A percentile compares a stretch with the other conserved stretches of the same genome.
Evolutionary conservation across 2,329 filamentous ascomycete genomes (phyloP).

Genomic region (Ramichloridium luteum): DNA sequence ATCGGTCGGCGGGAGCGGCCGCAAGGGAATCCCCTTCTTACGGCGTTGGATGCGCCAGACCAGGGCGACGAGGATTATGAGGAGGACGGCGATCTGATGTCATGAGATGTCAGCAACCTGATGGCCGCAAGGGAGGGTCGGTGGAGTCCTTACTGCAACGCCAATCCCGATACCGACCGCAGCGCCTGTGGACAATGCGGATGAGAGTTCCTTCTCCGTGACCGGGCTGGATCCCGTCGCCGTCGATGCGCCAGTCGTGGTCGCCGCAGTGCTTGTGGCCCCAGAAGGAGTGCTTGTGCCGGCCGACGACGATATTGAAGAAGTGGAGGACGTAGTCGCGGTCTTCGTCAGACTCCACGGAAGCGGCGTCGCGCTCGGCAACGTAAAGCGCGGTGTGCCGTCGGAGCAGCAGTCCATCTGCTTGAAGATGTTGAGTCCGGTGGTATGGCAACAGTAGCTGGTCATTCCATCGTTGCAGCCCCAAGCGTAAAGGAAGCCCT

Average conservation of each 20-base stretch:
- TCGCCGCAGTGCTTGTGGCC: neutral
- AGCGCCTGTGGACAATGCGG: neutral
- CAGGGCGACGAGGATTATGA: slow-evolving; percentile 1
- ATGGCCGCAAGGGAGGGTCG: no score
- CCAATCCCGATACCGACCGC: neutral
- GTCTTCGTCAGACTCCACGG: neutral
- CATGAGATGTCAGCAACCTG: no score
- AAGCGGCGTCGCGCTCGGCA: neutral
- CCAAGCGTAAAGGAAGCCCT: slow-evolving; percentile 1
- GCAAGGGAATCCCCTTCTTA: neutral
- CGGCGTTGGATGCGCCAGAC: neutral
- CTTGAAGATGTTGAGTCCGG: neutral
- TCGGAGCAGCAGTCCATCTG: neutral
- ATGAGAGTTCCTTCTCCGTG: no score
- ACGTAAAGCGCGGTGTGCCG: neutral
- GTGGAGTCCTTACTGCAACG: no score
- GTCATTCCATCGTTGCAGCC: neutral
- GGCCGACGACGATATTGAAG: neutral
- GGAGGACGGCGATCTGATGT: no score
- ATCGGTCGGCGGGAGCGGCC: neutral
- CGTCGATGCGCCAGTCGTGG: neutral
- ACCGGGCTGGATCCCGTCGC: neutral
- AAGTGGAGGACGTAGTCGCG: neutral
- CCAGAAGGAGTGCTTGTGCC: neutral
- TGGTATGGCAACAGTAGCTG: neutral